Evolutionary conservation across 371 early-diverging fungal species (phyloP), one percentile per base, ranked within the genome.

Genomic region (Mucor plumbeus): DNA sequence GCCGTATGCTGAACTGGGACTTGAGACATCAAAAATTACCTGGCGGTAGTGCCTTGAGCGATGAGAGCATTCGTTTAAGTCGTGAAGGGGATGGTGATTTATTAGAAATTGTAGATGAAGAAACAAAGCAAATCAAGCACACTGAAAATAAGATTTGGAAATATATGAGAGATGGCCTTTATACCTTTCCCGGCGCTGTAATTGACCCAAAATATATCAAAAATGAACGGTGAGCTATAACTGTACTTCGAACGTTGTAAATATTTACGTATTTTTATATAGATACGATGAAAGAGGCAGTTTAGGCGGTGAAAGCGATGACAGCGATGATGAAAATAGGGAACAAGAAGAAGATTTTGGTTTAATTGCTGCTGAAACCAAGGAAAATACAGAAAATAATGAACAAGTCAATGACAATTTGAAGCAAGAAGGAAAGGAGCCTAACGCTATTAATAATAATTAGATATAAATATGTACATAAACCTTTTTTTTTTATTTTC

Each of bases 1-100:
- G 93, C 68, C 75, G 87, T 33, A 78, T 82, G 75, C 81, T 90
- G 3, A 88, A 83, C 0, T 97, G 97, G 97, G 88, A 90, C 56
- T 60, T 90, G 21, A 70, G 68, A 50, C 87, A 86, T 55, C 73
- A 77, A 8, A 85, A 81, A 43, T 55, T 87, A 21, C 86, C 86
- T 13, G 86, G 85, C 9, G 86, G 89, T 14, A 67, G 82, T 62
- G 75, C 76, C 0, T 50, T 81, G 9, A 80, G 78, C 60, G 71
- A 73, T 11, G 81, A 84, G 61, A 78, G 77, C 50, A 31, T 44
- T 9, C 26, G 44, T 17, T 53, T 61, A 0, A 73, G 75, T 48
- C 39, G 55, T 4, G 69, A 70, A 8, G 71, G 65, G 4, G 34
- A 44, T 3, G 74, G 70, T 2, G 70, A 70, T 55, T 11, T 33